phyloP scores from a whole-genome alignment of 1,139 yeast species.

The Casaregolazyma lundiana region DNA sequence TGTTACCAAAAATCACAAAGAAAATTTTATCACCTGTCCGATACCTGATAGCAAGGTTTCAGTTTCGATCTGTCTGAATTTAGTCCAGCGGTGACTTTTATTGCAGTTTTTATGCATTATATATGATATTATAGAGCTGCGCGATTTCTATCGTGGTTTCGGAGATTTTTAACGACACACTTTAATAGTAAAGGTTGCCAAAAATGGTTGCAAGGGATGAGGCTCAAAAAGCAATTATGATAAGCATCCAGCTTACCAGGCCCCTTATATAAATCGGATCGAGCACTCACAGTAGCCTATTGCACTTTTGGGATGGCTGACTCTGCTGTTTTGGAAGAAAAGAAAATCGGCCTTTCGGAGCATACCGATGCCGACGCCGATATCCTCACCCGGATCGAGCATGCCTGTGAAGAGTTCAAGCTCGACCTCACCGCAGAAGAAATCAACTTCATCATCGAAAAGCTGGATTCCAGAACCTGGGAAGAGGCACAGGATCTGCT shows the following conservation, averaged over 20 bases:
- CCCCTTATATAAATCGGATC: neutral
- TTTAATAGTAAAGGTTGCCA: neutral
- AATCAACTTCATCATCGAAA: conserved; percentile 36
- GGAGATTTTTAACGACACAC: no score
- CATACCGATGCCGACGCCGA: conserved; percentile 3
- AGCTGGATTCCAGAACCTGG: conserved; percentile 29
- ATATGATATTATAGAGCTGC: neutral
- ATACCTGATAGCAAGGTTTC: no score
- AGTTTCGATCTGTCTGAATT: no score
- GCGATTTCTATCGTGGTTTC: no score
- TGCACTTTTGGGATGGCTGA: neutral
- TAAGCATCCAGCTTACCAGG: neutral
- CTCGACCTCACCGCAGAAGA: conserved; percentile 13
- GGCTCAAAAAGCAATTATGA: neutral
- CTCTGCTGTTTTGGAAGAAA: conserved; percentile 5
- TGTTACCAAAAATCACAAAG: neutral
- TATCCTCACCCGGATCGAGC: conserved; percentile 4
- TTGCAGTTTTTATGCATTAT: neutral
- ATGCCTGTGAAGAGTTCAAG: conserved; percentile 10
- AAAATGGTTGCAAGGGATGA: conserved; percentile 1
- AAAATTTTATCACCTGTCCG: neutral
- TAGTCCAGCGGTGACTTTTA: neutral
- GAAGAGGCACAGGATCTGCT: conserved; percentile 42
- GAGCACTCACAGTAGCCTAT: neutral
- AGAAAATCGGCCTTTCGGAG: conserved; percentile 4